Conservation (phyloP, 1,284 basidiomycete species). For the Leucoagaricus sp. region DNA sequence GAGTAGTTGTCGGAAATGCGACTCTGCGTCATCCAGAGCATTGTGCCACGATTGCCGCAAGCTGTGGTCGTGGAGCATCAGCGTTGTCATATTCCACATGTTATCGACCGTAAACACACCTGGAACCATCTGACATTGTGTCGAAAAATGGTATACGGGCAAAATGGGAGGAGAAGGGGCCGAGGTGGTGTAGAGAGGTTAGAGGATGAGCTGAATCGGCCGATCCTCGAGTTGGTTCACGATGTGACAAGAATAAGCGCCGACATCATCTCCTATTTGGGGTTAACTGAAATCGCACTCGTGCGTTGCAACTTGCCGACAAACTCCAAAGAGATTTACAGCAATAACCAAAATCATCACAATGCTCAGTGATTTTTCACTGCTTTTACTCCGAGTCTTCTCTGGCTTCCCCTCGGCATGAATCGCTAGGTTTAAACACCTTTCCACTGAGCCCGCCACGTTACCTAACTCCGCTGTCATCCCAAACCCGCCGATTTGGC, state of each 20-base stretch:
- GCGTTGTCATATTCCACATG: neutral
- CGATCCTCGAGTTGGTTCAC: slow-evolving; percentile 3
- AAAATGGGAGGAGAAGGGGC: neutral
- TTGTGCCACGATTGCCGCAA: slow-evolving; percentile 74
- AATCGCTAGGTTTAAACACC: too few species aligned
- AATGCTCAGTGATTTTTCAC: too few species aligned
- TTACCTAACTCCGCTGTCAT: neutral
- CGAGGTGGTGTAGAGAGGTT: neutral
- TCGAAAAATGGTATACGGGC: neutral
- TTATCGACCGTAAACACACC: slow-evolving; percentile 18
- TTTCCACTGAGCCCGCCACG: neutral
- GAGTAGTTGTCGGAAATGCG: slow-evolving; percentile 68
- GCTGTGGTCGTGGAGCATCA: slow-evolving; percentile 36
- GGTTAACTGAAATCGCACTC: too few species aligned
- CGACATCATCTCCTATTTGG: too few species aligned
- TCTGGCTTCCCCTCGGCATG: too few species aligned
- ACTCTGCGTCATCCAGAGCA: slow-evolving; percentile 70
- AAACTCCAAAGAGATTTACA: too few species aligned
- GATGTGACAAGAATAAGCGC: slow-evolving; percentile 12
- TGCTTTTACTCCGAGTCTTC: too few species aligned
- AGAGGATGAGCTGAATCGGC: neutral
- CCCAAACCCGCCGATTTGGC: neutral
- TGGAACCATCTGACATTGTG: slow-evolving; percentile 35
- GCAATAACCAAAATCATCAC: too few species aligned
- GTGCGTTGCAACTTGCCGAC: too few species aligned